These are phyloP conservation scores for Zalaria sp. DNA, from an alignment of 2,329 filamentous ascomycete species.

Conservation along the genomic window DNA sequence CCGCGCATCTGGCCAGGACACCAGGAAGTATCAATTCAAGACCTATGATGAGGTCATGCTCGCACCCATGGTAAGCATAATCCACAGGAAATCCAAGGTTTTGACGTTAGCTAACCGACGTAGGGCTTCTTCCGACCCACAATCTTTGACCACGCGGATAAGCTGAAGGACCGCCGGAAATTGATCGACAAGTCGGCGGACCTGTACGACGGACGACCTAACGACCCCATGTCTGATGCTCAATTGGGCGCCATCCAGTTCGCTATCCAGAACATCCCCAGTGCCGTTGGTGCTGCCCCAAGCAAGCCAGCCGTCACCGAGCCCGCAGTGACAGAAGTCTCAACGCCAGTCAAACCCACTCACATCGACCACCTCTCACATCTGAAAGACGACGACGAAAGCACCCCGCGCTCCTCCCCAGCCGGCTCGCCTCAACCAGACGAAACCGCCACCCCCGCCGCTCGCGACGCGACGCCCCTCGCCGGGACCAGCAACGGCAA, in stretches of 20 bases:
- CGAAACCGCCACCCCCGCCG: constrained; percentile 47
- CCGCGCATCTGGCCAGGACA: constrained; percentile 74
- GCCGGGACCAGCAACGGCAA: constrained; percentile 34
- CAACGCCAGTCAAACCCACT: constrained; percentile 14
- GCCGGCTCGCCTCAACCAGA: constrained; percentile 82
- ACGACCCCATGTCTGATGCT: constrained; percentile 76
- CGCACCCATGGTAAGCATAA: constrained; percentile 56
- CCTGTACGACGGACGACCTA: constrained; percentile 81
- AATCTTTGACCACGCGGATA: constrained; percentile 71
- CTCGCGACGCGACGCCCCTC: constrained; percentile 21
- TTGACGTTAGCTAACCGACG: constrained; percentile 1
- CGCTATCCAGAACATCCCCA: constrained; percentile 27
- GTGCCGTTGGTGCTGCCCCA: constrained; percentile 23
- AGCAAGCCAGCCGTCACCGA: constrained; percentile 34
- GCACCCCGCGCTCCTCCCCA: constrained; percentile 71
- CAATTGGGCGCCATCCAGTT: constrained; percentile 53
- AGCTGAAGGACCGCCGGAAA: constrained; percentile 65
- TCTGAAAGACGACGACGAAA: constrained; percentile 50
- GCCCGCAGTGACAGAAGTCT: constrained; percentile 4
- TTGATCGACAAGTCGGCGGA: constrained; percentile 82
- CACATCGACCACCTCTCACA: constrained; percentile 54
- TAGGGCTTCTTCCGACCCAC: constrained; percentile 75
- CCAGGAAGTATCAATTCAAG: constrained; percentile 88
- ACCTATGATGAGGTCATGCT: constrained; percentile 92
- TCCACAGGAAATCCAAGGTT: neutral